phyloP scores from a whole-genome alignment of 148 eudicot genomes.

The Nepenthes gracilis region DNA sequence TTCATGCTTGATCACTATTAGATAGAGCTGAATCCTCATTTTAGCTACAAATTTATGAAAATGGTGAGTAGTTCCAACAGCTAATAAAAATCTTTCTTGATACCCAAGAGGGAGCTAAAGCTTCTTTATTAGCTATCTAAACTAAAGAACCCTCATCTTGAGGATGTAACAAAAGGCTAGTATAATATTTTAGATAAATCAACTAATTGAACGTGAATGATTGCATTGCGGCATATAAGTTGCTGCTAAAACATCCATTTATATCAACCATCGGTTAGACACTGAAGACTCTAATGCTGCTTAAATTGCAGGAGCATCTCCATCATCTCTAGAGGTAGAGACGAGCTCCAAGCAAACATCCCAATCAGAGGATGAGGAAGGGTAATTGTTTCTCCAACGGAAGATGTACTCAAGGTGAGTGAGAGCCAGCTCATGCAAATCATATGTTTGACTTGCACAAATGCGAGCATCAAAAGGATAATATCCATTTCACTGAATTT shows the following conservation, averaged over 20 bases:
- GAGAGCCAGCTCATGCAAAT: background rate
- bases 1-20: no score
- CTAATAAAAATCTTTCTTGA: no score
- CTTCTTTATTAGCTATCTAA: no score
- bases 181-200: no score
- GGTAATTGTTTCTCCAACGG: conserved; percentile 9
- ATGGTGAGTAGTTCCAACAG: no score
- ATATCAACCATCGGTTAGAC: background rate
- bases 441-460: background rate
- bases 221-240: background rate
- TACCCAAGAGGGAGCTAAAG: no score
- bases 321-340: conserved; percentile 30
- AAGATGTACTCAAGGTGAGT: conserved; percentile 17
- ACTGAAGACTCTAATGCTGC: background rate
- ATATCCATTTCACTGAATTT: no score
- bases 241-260: background rate
- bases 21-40: no score
- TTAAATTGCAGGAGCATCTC: conserved; percentile 22
- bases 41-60: no score
- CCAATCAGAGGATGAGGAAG: conserved; percentile 35
- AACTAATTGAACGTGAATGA: no score
- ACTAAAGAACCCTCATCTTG: no score
- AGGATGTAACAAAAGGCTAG: no score
- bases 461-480: background rate
- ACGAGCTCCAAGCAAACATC: conserved; percentile 8